These are phyloP conservation scores for Boletus subcaerulescens DNA, from an alignment of 768 basidiomycete genomes.

Conservation along the genomic window DNA sequence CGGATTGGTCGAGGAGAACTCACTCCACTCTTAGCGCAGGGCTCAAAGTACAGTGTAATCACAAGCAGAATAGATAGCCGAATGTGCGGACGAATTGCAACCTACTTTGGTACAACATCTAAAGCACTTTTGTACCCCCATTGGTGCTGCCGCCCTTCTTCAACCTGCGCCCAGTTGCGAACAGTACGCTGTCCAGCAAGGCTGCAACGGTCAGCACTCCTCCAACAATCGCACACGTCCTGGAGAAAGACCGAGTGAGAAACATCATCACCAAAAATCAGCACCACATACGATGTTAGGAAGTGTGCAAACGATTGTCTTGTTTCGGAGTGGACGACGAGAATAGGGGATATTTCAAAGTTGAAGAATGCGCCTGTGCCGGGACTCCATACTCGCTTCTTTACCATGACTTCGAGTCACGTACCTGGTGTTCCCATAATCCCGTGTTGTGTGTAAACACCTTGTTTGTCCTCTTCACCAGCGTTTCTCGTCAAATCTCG, in stretches of 20 bases:
- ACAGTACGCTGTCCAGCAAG: constrained; percentile 81
- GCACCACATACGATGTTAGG: constrained; percentile 81
- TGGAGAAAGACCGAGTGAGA: constrained; percentile 29
- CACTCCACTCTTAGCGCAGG: constrained; percentile 17
- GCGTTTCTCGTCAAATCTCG: constrained; percentile 75
- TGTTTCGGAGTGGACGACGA: constrained; percentile 86
- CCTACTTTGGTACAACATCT: constrained; percentile 14
- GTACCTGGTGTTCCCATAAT: constrained; percentile 66
- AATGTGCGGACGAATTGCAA: constrained; percentile 6
- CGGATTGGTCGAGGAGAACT: constrained; percentile 17
- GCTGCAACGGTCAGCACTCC: constrained; percentile 95
- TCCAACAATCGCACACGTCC: constrained; percentile 96
- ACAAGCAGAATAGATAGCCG: constrained; percentile 16
- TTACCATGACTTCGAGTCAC: neutral
- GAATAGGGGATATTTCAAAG: constrained; percentile 96
- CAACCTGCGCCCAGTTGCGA: constrained; percentile 72
- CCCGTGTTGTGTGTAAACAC: constrained; percentile 74
- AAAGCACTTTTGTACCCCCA: constrained; percentile 33
- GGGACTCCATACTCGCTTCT: neutral
- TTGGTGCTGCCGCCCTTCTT: constrained; percentile 51
- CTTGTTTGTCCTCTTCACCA: constrained; percentile 54
- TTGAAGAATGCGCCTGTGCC: constrained; percentile 77
- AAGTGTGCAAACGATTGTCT: constrained; percentile 98
- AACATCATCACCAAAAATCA: neutral
- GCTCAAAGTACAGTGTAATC: neutral